phyloP scores from a whole-genome alignment of 2,329 filamentous ascomycete species.

The Helicocarpus griseus region DNA sequence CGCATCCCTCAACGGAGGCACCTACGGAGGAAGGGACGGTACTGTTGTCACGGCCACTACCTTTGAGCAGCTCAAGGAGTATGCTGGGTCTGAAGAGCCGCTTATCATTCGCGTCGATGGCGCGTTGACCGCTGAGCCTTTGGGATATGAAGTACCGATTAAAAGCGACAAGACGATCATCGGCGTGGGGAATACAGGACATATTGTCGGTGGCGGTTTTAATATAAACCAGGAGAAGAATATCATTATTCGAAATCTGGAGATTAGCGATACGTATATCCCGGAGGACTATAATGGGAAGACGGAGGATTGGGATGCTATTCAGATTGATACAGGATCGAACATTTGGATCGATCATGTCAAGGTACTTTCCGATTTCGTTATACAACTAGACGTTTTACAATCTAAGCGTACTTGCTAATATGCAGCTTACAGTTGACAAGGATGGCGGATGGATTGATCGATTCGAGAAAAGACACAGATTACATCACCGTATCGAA shows the following conservation, averaged over 20 bases:
- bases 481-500: conserved; percentile 17
- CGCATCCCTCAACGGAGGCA: conserved; percentile 16
- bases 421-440: background rate
- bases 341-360: conserved; percentile 19
- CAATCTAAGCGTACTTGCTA: conserved; percentile 1
- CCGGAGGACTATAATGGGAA: conserved; percentile 14
- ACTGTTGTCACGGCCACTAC: conserved; percentile 14
- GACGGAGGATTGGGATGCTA: conserved; percentile 15
- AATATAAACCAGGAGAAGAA: conserved; percentile 13
- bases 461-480: conserved; percentile 16
- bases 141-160: conserved; percentile 14
- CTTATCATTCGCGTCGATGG: conserved; percentile 15
- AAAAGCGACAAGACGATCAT: conserved; percentile 18
- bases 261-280: conserved; percentile 9
- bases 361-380: conserved; percentile 6
- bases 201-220: conserved; percentile 14
- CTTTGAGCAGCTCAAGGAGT: conserved; percentile 14
- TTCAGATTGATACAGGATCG: conserved; percentile 16
- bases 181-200: conserved; percentile 10
- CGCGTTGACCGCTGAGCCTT: conserved; percentile 11
- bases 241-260: conserved; percentile 16
- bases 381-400: background rate
- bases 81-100: conserved; percentile 13
- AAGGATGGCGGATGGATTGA: conserved; percentile 15
- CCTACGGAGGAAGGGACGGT: conserved; percentile 15